Evolutionary conservation across 768 basidiomycete genomes (phyloP).

Genomic region (Favolaschia claudopus): DNA sequence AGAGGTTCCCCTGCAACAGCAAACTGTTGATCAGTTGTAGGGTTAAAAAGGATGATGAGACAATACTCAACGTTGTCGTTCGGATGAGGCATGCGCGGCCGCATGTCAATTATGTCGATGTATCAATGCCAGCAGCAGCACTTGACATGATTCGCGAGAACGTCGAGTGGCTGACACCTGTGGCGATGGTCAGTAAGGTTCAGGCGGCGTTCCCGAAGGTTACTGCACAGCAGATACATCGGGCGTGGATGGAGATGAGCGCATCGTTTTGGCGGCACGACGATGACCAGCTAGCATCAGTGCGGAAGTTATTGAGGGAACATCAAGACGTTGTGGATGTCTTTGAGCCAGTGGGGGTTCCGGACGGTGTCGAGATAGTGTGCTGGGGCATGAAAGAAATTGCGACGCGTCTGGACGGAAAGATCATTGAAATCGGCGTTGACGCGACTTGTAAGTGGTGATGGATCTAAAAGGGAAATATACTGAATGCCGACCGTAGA

Average conservation of each 20-base stretch:
- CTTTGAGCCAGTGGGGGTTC: background rate
- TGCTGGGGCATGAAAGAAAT: constrained; percentile 1
- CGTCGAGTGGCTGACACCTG: no score
- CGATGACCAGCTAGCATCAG: background rate
- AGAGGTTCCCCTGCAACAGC: background rate
- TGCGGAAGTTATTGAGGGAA: background rate
- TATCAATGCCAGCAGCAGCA: no score
- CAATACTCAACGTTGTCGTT: no score
- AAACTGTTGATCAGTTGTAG: background rate
- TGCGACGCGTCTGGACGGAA: background rate
- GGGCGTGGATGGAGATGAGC: background rate
- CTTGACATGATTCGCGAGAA: no score
- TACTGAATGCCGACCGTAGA: background rate
- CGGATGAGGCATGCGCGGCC: background rate
- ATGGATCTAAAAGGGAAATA: background rate
- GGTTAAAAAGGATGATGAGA: no score
- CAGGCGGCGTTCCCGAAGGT: background rate
- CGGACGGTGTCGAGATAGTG: background rate
- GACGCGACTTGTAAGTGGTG: background rate
- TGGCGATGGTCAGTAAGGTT: background rate
- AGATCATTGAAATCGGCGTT: background rate
- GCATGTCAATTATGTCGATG: no score
- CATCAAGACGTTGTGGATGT: background rate
- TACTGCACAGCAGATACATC: background rate
- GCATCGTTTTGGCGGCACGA: background rate